Evolutionary conservation across 306 rosid species (phyloP), one percentile per base, ranked within the genome.

Genomic region (Vigna hirtella): DNA sequence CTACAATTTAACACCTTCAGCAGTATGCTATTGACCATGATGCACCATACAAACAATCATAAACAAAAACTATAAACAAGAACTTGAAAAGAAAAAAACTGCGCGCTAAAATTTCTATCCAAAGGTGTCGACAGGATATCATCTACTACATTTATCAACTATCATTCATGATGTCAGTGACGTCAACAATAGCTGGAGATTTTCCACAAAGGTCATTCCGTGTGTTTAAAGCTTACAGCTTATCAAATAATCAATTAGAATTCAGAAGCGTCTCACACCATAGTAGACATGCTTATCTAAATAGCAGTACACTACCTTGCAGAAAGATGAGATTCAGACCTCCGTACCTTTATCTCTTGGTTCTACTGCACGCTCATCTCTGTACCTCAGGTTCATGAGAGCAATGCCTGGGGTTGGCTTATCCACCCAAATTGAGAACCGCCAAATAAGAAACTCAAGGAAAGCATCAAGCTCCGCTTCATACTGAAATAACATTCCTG

Each of bases 401-500:
- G 96, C 87, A 53, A 95, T 92, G 78, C 99, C 99, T 0, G 99
- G 99, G 62, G 99, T 95, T 49, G 99, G 99, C 83, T 95, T 95
- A 85, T 95, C 99, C 22, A 70, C 97, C 99, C 99, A 95, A 83
- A 95, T 93, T 14, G 99, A 95, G 81, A 95, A 95, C 17, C 98
- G 77, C 99, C 98, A 95, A 79, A 95, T 95, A 72, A 95, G 97
- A 85, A 95, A 95, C 92, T 93, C 97, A 59, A 95, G 93, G 84
- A 95, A 95, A 73, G 99, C 99, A 72, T 85, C 89, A 51, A 82
- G 86, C 77, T 85, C 86, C 1, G 98, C 98, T 89, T 95, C 98
- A 84, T 95, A 95, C 87, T 95, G 98, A 85, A 95, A 95, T 79
- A 95, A 61, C 97, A 95, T 89, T 92, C 98, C 98, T 92, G 98